phyloP scores from a whole-genome alignment of 1,284 basidiomycete genomes.

The Puccinia novopanici region DNA sequence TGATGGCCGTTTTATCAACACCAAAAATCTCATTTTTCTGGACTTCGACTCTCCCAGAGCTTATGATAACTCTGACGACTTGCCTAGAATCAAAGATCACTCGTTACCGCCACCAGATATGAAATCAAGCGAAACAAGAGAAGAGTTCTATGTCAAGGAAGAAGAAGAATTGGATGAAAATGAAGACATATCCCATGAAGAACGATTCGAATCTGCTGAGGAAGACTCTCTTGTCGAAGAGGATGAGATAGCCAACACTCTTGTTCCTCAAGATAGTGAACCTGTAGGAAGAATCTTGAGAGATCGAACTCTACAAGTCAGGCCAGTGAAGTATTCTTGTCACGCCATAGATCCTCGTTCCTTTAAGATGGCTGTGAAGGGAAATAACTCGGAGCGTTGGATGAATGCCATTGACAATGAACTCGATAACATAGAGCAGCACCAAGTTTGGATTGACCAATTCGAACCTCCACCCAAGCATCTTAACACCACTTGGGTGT shows the following conservation, averaged over 20 bases:
- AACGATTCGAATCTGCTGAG: background rate
- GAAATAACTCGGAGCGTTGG: background rate
- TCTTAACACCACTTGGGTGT: slow-evolving; percentile 60
- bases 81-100: too few relatives aligned
- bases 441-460: background rate
- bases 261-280: background rate
- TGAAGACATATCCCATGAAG: background rate
- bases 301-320: background rate
- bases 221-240: background rate
- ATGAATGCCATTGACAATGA: background rate
- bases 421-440: background rate
- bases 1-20: background rate
- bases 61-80: background rate
- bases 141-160: background rate
- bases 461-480: background rate
- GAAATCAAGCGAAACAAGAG: background rate
- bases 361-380: background rate
- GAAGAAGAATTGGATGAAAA: background rate
- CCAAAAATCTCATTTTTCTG: background rate
- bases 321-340: background rate
- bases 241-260: too few relatives aligned
- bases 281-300: background rate
- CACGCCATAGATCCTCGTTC: background rate
- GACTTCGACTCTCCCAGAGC: background rate
- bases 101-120: too few relatives aligned